Evolutionary conservation across 2,329 filamentous ascomycete species (phyloP).

Genomic region (Leptodontidium sp.): DNA sequence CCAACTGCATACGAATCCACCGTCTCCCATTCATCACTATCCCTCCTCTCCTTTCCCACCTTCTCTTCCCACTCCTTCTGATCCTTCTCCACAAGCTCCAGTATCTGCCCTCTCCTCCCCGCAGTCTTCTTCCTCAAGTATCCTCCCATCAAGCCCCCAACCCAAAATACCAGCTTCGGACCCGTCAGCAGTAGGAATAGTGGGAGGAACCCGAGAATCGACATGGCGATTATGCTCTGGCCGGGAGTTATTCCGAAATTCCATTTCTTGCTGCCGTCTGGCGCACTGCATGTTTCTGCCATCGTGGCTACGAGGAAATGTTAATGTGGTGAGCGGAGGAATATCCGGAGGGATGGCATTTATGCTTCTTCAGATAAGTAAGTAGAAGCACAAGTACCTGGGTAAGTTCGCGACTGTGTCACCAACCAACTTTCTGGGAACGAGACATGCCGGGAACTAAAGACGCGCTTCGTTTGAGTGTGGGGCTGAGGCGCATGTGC

Average conservation of each 20-base stretch:
- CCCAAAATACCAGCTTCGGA: conserved; percentile 40
- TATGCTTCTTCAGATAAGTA: not conserved
- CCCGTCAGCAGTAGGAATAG: conserved; percentile 41
- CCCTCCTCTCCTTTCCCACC: conserved; percentile 49
- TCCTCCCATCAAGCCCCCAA: conserved; percentile 61
- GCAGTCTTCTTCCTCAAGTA: conserved; percentile 69
- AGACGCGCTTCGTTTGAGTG: too few species aligned
- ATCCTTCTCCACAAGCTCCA: conserved; percentile 56
- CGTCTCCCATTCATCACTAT: conserved; percentile 74
- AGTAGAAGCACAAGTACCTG: too few species aligned
- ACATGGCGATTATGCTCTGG: conserved; percentile 42
- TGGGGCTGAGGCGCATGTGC: conserved; percentile 3
- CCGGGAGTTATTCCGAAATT: conserved; percentile 45
- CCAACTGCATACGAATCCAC: conserved; percentile 63
- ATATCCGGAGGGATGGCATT: conserved; percentile 3
- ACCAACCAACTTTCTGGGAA: not conserved
- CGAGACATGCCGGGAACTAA: too few species aligned
- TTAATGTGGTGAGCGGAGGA: conserved; percentile 1
- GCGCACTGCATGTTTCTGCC: conserved; percentile 44
- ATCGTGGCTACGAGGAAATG: conserved; percentile 6
- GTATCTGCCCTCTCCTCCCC: conserved; percentile 65
- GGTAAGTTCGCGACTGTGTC: conserved; percentile 22
- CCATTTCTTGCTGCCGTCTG: conserved; percentile 41
- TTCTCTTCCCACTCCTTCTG: conserved; percentile 39
- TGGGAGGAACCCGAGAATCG: conserved; percentile 46